Percentiles rank a stretch among this genome's conserved stretches.
Evolutionary conservation across 108 stramenopile species (phyloP).

Genomic region (Cyclostephanos tholiformis): DNA sequence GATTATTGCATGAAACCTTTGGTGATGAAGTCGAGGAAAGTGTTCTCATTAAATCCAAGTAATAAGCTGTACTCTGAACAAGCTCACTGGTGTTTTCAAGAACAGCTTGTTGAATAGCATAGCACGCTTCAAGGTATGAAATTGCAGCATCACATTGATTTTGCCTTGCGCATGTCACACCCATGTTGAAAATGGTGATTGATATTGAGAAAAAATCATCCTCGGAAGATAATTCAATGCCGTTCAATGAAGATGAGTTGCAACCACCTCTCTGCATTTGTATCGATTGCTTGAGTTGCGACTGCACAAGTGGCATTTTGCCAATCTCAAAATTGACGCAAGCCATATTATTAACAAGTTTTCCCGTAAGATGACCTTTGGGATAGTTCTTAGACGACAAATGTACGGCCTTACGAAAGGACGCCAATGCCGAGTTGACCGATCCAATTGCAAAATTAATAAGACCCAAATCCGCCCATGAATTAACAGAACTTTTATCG

Average conservation of each 20-base stretch:
- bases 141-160: conserved; percentile 17
- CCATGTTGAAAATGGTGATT: conserved; percentile 30
- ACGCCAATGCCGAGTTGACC: conserved; percentile 17
- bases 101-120: conserved; percentile 30
- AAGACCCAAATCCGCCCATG: conserved; percentile 37
- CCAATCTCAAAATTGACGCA: conserved; percentile 30
- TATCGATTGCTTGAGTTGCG: conserved; percentile 26
- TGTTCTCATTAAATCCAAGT: conserved; percentile 17
- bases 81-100: conserved; percentile 8
- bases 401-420: conserved; percentile 37
- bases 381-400: conserved; percentile 6
- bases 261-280: conserved; percentile 18
- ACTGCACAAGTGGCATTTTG: conserved; percentile 8
- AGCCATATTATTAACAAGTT: conserved; percentile 32
- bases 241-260: conserved; percentile 6
- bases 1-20: background rate
- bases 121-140: conserved; percentile 15
- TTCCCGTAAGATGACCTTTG: conserved; percentile 12
- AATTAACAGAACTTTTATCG: conserved; percentile 16
- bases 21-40: background rate
- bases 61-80: conserved; percentile 28
- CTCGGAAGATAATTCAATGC: background rate
- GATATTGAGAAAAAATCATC: conserved; percentile 36
- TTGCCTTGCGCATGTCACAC: conserved; percentile 28
- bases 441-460: conserved; percentile 37